Conservation (phyloP, 306 rosid species). For the Vachellia pachyceras region DNA sequence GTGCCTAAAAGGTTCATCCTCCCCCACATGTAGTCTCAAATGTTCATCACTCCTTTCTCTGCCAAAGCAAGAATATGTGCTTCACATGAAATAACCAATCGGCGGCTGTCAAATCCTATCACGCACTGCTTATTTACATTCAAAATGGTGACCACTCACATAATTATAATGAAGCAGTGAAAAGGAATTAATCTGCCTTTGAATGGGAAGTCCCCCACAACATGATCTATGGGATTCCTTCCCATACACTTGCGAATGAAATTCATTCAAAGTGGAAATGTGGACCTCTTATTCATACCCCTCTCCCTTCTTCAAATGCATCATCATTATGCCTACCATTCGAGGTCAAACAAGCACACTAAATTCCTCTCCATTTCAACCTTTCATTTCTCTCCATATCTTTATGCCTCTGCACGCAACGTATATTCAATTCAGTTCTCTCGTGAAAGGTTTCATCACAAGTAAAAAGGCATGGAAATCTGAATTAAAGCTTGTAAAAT, state of each 20-base stretch:
- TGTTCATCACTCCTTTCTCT: too few relatives aligned
- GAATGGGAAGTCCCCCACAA: constrained; percentile 36
- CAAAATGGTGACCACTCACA: constrained; percentile 2
- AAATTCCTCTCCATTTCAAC: constrained; percentile 24
- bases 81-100: not conserved
- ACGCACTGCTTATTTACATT: not conserved
- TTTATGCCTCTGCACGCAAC: not conserved
- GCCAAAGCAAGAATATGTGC: too few relatives aligned
- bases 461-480: constrained; percentile 32
- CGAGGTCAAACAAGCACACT: constrained; percentile 34
- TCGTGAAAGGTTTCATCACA: constrained; percentile 39
- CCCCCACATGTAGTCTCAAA: not conserved
- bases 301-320: constrained; percentile 41
- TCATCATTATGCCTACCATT: constrained; percentile 46
- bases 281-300: constrained; percentile 43
- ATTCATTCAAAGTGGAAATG: constrained; percentile 44
- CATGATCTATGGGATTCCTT: constrained; percentile 44
- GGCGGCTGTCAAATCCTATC: not conserved
- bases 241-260: constrained; percentile 35
- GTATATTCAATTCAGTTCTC: not conserved
- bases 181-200: constrained; percentile 33
- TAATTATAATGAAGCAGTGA: not conserved
- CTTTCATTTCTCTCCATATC: not conserved
- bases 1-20: constrained; percentile 26
- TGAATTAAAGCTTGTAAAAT: constrained; percentile 43